Base-by-base conservation (phyloP, 148 eudicot genomes). In the Selenicereus undatus region DNA sequence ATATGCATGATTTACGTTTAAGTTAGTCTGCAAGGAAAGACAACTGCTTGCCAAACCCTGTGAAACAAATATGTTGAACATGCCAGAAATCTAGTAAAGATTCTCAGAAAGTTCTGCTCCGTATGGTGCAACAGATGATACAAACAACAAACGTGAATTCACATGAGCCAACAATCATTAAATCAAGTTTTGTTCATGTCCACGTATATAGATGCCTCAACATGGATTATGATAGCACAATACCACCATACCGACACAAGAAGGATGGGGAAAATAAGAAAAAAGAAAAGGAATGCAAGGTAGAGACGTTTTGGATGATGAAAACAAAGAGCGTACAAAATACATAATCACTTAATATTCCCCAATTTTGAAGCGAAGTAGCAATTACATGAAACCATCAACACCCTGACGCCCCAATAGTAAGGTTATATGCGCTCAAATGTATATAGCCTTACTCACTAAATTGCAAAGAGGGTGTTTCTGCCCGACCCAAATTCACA, bases 1-100 rank as follows among this genome's bases (percentile, higher is more conserved):
- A 70, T 30, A 64, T 77, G 32, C 73, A 76, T 18, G 60, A 80
- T 26, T 5, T 51, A 74, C 64, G 52, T 76, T 76, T 18, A 62
- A 48, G 45, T 36, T 43, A 13, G 68, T 35, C 30, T 73, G 58
- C n/a, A 42, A 14, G 30, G 65, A 76, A 42, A 27, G 70, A 64
- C 11, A 73, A 39, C 74, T 43, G 18, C 18, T 32, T 18, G 27
- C 43, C 71, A 27, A 27, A 36, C 71, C 52, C 71, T 60, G 73
- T 68, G 20, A 26, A 71, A 45, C 8, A 76, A 45, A 39, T 39
- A 7, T 39, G 43, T 39, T 39, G 43, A 39, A 52, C 51, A 66
- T 35, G 70, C 36, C 69, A 74, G 27, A 20, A 22, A 27, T 35
- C 48, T 32, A 21, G 48, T 4, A 76, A 22, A 76, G 43, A 14